Evolutionary conservation across 2,329 filamentous ascomycete genomes (phyloP).

Genomic region (Aspergillus hiratsukae): DNA sequence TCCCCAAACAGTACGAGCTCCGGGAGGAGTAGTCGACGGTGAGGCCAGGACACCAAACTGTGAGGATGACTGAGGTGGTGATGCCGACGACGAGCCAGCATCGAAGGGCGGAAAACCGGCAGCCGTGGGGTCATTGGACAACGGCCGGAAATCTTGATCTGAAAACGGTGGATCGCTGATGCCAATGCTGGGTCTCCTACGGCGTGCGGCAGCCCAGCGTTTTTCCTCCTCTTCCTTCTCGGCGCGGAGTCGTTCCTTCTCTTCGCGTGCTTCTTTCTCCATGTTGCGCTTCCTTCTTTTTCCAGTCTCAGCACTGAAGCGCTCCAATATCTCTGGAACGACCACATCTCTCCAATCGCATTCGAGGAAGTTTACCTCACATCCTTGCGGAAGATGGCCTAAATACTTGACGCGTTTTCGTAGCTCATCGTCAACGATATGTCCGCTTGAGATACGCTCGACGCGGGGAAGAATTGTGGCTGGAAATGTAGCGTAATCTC

Average conservation of each 20-base stretch:
- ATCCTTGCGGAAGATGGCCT: conserved; percentile 81
- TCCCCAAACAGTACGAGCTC: conserved; percentile 85
- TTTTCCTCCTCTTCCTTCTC: conserved; percentile 73
- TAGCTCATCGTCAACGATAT: conserved; percentile 79
- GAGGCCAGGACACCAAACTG: conserved; percentile 58
- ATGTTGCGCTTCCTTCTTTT: conserved; percentile 69
- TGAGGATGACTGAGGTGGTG: conserved; percentile 39
- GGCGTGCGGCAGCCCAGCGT: conserved; percentile 63
- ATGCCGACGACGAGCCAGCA: conserved; percentile 33
- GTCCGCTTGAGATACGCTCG: conserved; percentile 82
- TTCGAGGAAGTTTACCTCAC: conserved; percentile 83
- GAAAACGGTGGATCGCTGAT: conserved; percentile 46
- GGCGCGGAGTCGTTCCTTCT: conserved; percentile 76
- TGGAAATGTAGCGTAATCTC: conserved; percentile 75
- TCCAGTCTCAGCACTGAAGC: conserved; percentile 73
- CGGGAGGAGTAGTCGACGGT: conserved; percentile 75
- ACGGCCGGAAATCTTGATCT: conserved; percentile 62
- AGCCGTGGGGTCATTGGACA: conserved; percentile 39
- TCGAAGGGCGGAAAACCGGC: conserved; percentile 26
- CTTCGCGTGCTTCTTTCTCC: conserved; percentile 81
- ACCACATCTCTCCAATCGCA: conserved; percentile 95
- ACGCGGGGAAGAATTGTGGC: conserved; percentile 81
- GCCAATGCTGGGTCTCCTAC: conserved; percentile 52
- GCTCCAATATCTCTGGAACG: conserved; percentile 65
- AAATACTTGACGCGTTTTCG: conserved; percentile 83